Evolutionary conservation across 495 filamentous ascomycete species (phyloP), one percentile per base, ranked within the genome.

Genomic region (Hypoxylon lienhwacheense): DNA sequence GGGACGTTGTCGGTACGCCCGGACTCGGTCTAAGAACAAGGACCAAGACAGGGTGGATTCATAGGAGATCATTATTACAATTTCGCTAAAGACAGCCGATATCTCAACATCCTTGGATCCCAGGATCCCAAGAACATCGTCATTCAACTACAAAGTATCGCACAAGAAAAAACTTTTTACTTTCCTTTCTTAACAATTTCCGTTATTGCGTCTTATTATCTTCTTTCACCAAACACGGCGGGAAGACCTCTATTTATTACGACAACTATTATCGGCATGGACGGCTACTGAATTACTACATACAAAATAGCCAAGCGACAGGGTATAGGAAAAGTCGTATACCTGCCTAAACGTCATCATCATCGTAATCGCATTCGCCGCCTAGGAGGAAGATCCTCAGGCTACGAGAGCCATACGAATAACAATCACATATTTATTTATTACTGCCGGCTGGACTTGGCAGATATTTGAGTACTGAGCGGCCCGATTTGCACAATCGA

Each of bases 1-100:
- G 51, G 57, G 50, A 61, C 43, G 44, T 24, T 50, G 57, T 61
- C 58, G 52, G 52, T 55, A 52, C 58, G 53, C 48, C 41, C 46
- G 28, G 37, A 21, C 20, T 21, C 22, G 37, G 35, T 19, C 22
- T 21, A 22, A 25, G 37, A 21, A 41, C 37, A 19, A 41, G 37
- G 37, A 41, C 21, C n/a, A 12, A 25, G 26, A 50, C 53, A 39
- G 41, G 45, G 47, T 31, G 41, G 28, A n/a, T n/a, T n/a, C n/a
- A n/a, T n/a, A n/a, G 53, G 34, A 58, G 49, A 32, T 24, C 48
- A 49, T 36, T 35, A 49, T 63, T 21, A 47, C 62, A 67, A 67
- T 67, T 56, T 67, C 65, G 65, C 65, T 67, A 67, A 67, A 42
- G 39, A 46, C 25, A 58, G 26, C 57, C 52, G 58, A 61, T 54